phyloP scores from a whole-genome alignment of 768 basidiomycete species.

The Lyophyllum atratum region DNA sequence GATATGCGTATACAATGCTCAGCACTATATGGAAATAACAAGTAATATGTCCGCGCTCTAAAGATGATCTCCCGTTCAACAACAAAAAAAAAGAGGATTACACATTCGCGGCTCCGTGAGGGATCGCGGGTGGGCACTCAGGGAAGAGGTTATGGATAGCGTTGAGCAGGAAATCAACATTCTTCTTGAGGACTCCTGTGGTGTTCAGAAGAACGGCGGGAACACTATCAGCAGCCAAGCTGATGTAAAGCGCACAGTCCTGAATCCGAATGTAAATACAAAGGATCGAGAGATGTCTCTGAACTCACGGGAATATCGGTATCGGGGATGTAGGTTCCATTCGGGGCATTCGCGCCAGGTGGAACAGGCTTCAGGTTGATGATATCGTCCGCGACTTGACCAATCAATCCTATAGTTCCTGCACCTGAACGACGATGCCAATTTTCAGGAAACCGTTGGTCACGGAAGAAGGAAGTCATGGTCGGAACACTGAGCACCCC shows the following conservation, averaged over 20 bases:
- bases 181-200: constrained; percentile 13
- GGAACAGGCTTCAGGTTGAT: constrained; percentile 2
- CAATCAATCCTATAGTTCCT: not conserved
- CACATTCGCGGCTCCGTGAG: not conserved
- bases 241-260: constrained; percentile 8
- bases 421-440: constrained; percentile 12
- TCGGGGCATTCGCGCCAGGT: constrained; percentile 12
- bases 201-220: constrained; percentile 15
- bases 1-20: too few species aligned
- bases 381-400: not conserved
- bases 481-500: constrained; percentile 10
- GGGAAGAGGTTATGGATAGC: not conserved
- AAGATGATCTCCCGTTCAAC: too few species aligned
- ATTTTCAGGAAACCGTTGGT: constrained; percentile 13
- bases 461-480: constrained; percentile 17
- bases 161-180: constrained; percentile 3
- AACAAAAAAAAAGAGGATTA: not conserved
- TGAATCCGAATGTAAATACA: not conserved
- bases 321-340: constrained; percentile 9
- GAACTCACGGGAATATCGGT: not conserved
- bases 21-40: too few species aligned
- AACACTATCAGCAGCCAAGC: constrained; percentile 12
- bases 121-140: not conserved
- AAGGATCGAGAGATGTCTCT: not conserved
- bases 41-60: too few species aligned